Evolutionary conservation across 352 stramenopile species (phyloP), one percentile per base, ranked within the genome.

Genomic region (Globisporangium abappressorium): DNA sequence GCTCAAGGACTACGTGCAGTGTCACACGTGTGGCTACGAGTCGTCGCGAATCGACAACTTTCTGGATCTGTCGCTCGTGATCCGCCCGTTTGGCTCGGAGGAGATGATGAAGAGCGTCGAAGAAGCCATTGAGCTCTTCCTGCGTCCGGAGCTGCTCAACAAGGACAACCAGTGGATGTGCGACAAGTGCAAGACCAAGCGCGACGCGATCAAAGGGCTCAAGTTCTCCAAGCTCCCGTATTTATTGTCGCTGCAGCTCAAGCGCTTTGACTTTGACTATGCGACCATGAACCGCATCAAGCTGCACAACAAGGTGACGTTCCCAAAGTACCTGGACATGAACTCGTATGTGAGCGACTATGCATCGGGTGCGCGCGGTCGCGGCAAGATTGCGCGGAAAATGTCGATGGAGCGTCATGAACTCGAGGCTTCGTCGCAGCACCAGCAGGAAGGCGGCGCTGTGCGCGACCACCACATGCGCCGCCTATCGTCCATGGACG

Each of bases 201-300:
- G 86, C 34, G 88, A 97, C 63, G 91, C 90, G 2, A 94, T 97
- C 66, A 97, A 97, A 66, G 91, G 92, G 18, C 79, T 96, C 62
- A 96, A 96, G 71, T 95, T 98, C 57, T 81, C 79, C 24, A 90
- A 92, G 59, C 75, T 97, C 57, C 91, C 92, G 30, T 94, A 97
- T 67, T 68, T 97, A 65, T 73, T 98, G 53, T 95, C 90, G 55
- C 72, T 98, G 33, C 92, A 98, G 71, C 79, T 98, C 24, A 97
- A 98, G 70, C 89, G 92, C 47, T 98, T 92, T 58, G 91, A 97
- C 68, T 97, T 97, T 81, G 92, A 98, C 74, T 97, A 96, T 62
- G 77, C 82, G 28, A 95, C 87, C n/a, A 87, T 95, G 75, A 91
- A 85, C 49, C 84, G 85, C 62, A 91, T 95, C 67, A 97, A 97